Conservation (phyloP, 1,284 basidiomycete genomes). For the Vanrija pseudolonga region DNA sequence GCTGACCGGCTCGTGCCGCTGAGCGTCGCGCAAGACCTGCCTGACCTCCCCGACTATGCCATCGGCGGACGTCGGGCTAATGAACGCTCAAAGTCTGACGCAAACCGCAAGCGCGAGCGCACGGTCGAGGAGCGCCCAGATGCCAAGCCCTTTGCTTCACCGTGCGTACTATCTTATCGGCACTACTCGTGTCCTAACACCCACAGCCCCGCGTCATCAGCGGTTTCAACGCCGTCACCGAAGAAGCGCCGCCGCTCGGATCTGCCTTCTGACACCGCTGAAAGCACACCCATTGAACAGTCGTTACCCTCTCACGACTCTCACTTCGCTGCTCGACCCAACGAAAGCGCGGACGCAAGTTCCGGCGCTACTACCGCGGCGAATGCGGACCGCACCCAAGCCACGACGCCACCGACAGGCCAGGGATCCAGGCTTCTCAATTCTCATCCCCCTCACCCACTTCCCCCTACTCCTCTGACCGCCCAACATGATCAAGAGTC, state of each 20-base stretch:
- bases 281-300: neutral
- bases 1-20: conserved; percentile 36
- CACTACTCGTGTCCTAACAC: no score
- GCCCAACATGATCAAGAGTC: conserved; percentile 2
- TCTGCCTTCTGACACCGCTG: conserved; percentile 9
- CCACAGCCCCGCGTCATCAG: no score
- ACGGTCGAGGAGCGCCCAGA: no score
- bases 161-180: no score
- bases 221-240: neutral
- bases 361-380: no score
- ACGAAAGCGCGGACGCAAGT: no score
- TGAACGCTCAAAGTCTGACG: neutral
- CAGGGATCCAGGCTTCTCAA: neutral
- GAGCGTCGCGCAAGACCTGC: conserved; percentile 30
- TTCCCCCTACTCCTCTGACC: conserved; percentile 29
- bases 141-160: no score
- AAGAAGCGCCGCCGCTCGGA: conserved; percentile 3
- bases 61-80: conserved; percentile 1
- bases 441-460: conserved; percentile 4
- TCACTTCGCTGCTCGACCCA: neutral
- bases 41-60: conserved; percentile 40
- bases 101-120: conserved; percentile 9
- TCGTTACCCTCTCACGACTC: neutral
- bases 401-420: conserved; percentile 1
- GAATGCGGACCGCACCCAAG: neutral